A percentile compares a stretch with the other conserved stretches of the same genome.
phyloP scores from a whole-genome alignment of 2,329 filamentous ascomycete genomes.

The Pseudogymnoascus sp. region DNA sequence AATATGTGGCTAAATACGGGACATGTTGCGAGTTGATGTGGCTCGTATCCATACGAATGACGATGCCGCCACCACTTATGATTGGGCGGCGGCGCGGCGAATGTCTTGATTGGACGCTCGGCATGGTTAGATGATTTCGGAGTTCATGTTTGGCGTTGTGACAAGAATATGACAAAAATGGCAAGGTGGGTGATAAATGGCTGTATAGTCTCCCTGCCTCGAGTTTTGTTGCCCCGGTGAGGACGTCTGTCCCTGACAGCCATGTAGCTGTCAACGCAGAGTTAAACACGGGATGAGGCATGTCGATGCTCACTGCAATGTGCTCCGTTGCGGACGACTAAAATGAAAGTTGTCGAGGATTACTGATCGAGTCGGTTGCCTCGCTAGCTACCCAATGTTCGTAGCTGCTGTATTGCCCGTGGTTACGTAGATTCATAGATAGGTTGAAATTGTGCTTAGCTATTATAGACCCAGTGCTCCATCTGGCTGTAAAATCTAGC shows the following conservation, averaged over 20 bases:
- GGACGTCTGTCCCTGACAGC: not conserved
- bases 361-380: not conserved
- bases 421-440: not conserved
- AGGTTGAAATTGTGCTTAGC: not conserved
- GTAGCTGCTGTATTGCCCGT: not conserved
- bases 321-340: not conserved
- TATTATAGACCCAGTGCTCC: not conserved
- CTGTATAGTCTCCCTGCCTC: not conserved
- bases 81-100: not conserved
- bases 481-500: not conserved
- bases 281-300: too few relatives aligned
- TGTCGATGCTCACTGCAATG: not conserved
- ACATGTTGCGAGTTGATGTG: not conserved
- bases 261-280: not conserved
- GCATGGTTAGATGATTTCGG: not conserved
- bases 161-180: not conserved
- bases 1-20: conserved; percentile 5
- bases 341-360: not conserved
- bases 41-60: not conserved
- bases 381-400: not conserved
- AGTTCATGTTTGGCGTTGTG: not conserved
- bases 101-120: not conserved
- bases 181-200: not conserved
- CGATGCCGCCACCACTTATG: not conserved
- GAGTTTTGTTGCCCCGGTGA: not conserved